Percentiles rank a stretch among this genome's conserved stretches.
These are phyloP conservation scores for Mrakia frigida DNA, from an alignment of 768 basidiomycete genomes.

Conservation along the genomic window DNA sequence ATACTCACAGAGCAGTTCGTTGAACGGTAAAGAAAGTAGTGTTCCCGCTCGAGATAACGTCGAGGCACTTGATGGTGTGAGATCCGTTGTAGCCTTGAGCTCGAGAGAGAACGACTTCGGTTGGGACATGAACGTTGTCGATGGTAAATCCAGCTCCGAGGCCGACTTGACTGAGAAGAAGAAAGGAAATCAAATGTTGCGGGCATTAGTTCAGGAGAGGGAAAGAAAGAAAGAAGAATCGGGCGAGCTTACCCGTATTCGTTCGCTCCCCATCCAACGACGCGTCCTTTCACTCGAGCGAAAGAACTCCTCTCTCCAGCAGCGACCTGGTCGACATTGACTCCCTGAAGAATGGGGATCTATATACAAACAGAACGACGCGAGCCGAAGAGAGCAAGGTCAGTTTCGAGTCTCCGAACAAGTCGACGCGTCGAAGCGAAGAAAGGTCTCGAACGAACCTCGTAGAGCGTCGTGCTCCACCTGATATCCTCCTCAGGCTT, in stretches of 20 bases:
- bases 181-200: neutral
- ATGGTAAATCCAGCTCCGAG: constrained; percentile 17
- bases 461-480: constrained; percentile 30
- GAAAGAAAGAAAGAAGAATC: too few relatives aligned
- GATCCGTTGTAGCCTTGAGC: constrained; percentile 4
- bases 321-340: constrained; percentile 24
- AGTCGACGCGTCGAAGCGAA: neutral
- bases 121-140: constrained; percentile 25
- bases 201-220: neutral
- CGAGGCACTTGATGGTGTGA: constrained; percentile 12
- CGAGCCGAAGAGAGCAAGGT: neutral
- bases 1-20: constrained; percentile 1
- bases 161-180: constrained; percentile 23
- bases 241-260: constrained; percentile 19
- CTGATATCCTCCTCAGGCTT: constrained; percentile 28
- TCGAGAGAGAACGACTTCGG: constrained; percentile 22
- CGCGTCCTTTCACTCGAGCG: constrained; percentile 11
- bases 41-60: constrained; percentile 20
- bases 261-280: constrained; percentile 29
- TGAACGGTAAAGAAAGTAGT: constrained; percentile 18
- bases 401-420: neutral
- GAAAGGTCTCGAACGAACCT: neutral
- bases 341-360: constrained; percentile 17
- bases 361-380: neutral
- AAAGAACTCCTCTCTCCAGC: constrained; percentile 13